Percentiles rank a stretch among this genome's conserved stretches.
These are phyloP conservation scores for Paraconiothyrium brasiliense DNA, from an alignment of 2,329 filamentous ascomycete genomes.

Conservation along the genomic window DNA sequence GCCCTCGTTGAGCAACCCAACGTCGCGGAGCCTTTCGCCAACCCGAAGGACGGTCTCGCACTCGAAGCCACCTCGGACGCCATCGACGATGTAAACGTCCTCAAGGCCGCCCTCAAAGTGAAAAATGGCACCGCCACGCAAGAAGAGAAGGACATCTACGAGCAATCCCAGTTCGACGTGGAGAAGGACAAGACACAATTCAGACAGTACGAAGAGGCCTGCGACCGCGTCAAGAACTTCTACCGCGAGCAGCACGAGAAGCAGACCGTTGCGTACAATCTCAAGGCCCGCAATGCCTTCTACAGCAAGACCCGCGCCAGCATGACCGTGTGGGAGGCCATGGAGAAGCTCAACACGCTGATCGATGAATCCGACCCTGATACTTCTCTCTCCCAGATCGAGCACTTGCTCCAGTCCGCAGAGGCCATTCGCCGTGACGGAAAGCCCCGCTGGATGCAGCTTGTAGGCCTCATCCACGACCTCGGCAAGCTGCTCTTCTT, in stretches of 20 bases:
- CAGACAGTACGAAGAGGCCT: constrained; percentile 83
- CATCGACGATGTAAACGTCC: constrained; percentile 68
- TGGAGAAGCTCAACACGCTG: constrained; percentile 90
- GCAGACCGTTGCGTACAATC: constrained; percentile 85
- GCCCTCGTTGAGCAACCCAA: constrained; percentile 55
- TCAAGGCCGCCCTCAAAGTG: constrained; percentile 64
- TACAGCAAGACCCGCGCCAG: constrained; percentile 72
- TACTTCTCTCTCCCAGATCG: constrained; percentile 85
- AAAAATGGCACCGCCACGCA: constrained; percentile 57
- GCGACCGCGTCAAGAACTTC: constrained; percentile 85
- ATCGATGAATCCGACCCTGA: constrained; percentile 93
- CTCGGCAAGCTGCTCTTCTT: constrained; percentile 83
- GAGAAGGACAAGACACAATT: constrained; percentile 83
- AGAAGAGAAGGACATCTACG: constrained; percentile 61
- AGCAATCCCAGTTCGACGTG: constrained; percentile 73
- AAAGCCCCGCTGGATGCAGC: constrained; percentile 83
- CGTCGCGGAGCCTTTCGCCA: constrained; percentile 55
- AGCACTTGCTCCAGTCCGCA: constrained; percentile 87
- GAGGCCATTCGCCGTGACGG: constrained; percentile 89
- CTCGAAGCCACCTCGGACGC: constrained; percentile 68
- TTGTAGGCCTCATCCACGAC: constrained; percentile 80
- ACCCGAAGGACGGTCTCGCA: constrained; percentile 64
- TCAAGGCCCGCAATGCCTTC: constrained; percentile 78
- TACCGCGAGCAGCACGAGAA: constrained; percentile 77
- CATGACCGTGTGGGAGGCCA: constrained; percentile 90